Percentiles rank a stretch among this genome's conserved stretches.
These are phyloP conservation scores for Knufia petricola DNA, from an alignment of 2,329 filamentous ascomycete genomes.

Conservation along the genomic window DNA sequence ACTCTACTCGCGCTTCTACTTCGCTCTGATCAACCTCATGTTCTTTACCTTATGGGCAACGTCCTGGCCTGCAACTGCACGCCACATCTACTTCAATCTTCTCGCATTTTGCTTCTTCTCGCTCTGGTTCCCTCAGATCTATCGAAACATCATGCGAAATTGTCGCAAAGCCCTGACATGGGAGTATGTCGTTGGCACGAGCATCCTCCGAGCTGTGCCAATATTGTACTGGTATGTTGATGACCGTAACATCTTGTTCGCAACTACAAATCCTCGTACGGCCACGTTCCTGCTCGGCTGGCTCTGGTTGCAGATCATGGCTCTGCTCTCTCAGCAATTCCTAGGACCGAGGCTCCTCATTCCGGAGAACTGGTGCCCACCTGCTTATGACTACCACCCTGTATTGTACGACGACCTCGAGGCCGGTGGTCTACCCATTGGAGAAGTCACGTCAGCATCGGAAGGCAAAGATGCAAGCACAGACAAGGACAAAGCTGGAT, in stretches of 20 bases:
- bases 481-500: conserved; percentile 25
- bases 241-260: conserved; percentile 70
- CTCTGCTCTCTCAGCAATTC: conserved; percentile 72
- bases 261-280: conserved; percentile 55
- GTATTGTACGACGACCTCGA: conserved; percentile 73
- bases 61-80: conserved; percentile 45
- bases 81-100: conserved; percentile 48
- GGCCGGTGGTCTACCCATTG: conserved; percentile 66
- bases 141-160: conserved; percentile 81
- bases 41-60: conserved; percentile 52
- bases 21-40: conserved; percentile 47
- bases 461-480: conserved; percentile 27
- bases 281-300: conserved; percentile 61
- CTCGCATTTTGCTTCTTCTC: conserved; percentile 71
- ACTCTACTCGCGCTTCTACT: conserved; percentile 54
- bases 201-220: conserved; percentile 64
- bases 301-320: conserved; percentile 77
- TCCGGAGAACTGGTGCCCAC: conserved; percentile 55
- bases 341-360: conserved; percentile 83
- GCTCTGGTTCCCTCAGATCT: conserved; percentile 86
- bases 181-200: conserved; percentile 83
- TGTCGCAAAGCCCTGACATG: conserved; percentile 84
- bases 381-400: conserved; percentile 84
- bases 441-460: conserved; percentile 47
- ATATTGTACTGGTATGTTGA: conserved; percentile 78